These are phyloP conservation scores for Sparassis latifolia DNA, from an alignment of 1,284 basidiomycete genomes.

Conservation along the genomic window DNA sequence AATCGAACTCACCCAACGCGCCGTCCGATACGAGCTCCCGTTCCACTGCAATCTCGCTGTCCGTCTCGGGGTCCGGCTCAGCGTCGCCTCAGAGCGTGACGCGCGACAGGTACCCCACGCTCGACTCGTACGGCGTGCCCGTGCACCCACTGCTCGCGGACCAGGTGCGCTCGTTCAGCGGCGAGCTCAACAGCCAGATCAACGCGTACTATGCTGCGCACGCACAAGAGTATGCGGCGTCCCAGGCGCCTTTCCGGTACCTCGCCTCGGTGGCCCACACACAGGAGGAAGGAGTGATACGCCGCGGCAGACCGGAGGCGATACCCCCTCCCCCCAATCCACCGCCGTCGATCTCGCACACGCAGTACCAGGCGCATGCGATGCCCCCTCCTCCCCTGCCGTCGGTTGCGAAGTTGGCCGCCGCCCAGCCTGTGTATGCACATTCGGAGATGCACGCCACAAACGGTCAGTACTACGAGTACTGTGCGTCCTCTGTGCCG, in stretches of 20 bases:
- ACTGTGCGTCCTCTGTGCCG: not conserved
- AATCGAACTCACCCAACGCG: slow-evolving; percentile 8
- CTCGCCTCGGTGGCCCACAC: not conserved
- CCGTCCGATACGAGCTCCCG: slow-evolving; percentile 2
- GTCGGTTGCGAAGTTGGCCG: not conserved
- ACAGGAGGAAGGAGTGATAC: slow-evolving; percentile 1
- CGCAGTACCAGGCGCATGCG: not conserved
- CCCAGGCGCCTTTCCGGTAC: not conserved
- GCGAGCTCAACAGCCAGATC: slow-evolving; percentile 48
- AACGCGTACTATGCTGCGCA: slow-evolving; percentile 10
- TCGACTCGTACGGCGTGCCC: slow-evolving; percentile 20
- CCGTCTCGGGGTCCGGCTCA: slow-evolving; percentile 9
- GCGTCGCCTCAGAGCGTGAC: slow-evolving; percentile 13
- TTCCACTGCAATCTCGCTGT: slow-evolving; percentile 11
- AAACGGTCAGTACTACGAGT: not conserved
- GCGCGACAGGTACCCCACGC: slow-evolving; percentile 15
- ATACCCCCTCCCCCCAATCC: not conserved
- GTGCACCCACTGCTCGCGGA: slow-evolving; percentile 57
- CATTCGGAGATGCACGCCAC: too few relatives aligned
- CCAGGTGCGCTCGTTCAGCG: slow-evolving; percentile 54
- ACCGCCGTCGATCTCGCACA: not conserved
- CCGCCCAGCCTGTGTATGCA: slow-evolving; percentile 3
- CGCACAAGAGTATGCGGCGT: not conserved
- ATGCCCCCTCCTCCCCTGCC: not conserved
- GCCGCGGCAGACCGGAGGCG: slow-evolving; percentile 2